phyloP scores from a whole-genome alignment of 192 early-diverging fungal genomes.

The Coemansia sp. region DNA sequence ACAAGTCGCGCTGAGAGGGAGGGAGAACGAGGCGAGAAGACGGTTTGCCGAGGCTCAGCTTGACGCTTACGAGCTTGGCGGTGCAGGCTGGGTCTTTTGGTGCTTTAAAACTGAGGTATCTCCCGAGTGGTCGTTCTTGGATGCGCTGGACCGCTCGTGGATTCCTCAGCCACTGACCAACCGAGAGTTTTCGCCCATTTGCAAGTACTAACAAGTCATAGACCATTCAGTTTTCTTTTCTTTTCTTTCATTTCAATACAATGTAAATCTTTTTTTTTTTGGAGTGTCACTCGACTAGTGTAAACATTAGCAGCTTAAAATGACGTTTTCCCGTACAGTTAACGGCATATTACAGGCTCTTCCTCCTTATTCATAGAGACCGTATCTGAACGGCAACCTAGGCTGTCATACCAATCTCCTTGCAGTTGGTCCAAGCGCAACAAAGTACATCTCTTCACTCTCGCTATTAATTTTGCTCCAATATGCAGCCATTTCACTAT shows the following conservation, averaged over 20 bases:
- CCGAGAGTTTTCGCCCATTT: slow-evolving; percentile 38
- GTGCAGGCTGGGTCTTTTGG: slow-evolving; percentile 74
- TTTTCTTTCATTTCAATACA: neutral
- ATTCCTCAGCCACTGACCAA: slow-evolving; percentile 56
- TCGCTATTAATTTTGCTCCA: no score
- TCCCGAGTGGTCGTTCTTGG: slow-evolving; percentile 73
- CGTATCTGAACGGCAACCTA: no score
- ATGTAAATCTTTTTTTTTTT: slow-evolving; percentile 3
- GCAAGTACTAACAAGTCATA: neutral
- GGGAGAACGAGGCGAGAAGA: slow-evolving; percentile 59
- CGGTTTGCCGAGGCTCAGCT: slow-evolving; percentile 67
- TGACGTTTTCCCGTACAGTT: no score
- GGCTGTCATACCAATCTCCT: no score
- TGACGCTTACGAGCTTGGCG: slow-evolving; percentile 66
- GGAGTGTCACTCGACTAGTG: no score
- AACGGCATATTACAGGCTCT: no score
- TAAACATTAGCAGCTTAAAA: no score
- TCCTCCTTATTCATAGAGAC: no score
- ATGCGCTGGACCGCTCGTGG: slow-evolving; percentile 68
- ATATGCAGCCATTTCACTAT: no score
- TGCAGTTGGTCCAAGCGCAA: no score
- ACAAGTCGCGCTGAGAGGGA: slow-evolving; percentile 64
- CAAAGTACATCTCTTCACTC: no score
- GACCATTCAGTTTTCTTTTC: neutral
- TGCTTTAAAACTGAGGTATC: slow-evolving; percentile 74